These are phyloP conservation scores for Tolypocladium inflatum DNA, from an alignment of 2,329 filamentous ascomycete species.

Conservation along the genomic window DNA sequence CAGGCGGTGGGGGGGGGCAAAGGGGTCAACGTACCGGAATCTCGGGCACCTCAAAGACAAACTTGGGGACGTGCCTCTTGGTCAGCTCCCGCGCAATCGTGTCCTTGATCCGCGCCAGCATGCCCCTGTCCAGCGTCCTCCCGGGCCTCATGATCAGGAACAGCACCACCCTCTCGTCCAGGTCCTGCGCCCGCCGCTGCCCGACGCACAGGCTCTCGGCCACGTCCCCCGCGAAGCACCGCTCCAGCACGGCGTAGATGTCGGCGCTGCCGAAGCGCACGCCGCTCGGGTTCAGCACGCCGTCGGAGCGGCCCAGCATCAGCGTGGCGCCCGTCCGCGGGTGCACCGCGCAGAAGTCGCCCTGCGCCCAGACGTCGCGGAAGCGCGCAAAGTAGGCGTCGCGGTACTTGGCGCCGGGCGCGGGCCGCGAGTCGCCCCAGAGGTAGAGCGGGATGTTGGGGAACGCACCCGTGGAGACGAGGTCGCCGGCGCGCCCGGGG, in stretches of 20 bases:
- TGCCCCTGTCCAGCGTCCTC: constrained; percentile 36
- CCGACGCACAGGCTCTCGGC: constrained; percentile 73
- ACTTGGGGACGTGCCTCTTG: constrained; percentile 67
- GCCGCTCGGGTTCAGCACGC: constrained; percentile 70
- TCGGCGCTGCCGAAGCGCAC: constrained; percentile 74
- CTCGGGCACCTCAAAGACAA: constrained; percentile 70
- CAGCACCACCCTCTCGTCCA: constrained; percentile 44
- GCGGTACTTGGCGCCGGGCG: constrained; percentile 47
- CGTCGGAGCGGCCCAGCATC: constrained; percentile 65
- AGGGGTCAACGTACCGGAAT: constrained; percentile 45
- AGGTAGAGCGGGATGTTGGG: constrained; percentile 66
- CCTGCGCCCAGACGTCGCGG: constrained; percentile 68
- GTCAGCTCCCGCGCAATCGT: constrained; percentile 59
- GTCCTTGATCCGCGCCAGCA: constrained; percentile 52
- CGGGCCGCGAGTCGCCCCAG: constrained; percentile 43
- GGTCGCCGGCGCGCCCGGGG: constrained; percentile 60
- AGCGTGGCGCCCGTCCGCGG: constrained; percentile 54
- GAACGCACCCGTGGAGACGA: constrained; percentile 62
- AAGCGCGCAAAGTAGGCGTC: constrained; percentile 54
- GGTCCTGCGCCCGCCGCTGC: constrained; percentile 52
- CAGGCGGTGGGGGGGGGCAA: background rate
- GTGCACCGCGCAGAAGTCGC: constrained; percentile 67
- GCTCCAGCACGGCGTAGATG: constrained; percentile 66
- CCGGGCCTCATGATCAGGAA: constrained; percentile 50
- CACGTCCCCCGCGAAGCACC: constrained; percentile 51